Base-by-base conservation (phyloP, 352 stramenopile species). In the Thraustotheca clavata region DNA sequence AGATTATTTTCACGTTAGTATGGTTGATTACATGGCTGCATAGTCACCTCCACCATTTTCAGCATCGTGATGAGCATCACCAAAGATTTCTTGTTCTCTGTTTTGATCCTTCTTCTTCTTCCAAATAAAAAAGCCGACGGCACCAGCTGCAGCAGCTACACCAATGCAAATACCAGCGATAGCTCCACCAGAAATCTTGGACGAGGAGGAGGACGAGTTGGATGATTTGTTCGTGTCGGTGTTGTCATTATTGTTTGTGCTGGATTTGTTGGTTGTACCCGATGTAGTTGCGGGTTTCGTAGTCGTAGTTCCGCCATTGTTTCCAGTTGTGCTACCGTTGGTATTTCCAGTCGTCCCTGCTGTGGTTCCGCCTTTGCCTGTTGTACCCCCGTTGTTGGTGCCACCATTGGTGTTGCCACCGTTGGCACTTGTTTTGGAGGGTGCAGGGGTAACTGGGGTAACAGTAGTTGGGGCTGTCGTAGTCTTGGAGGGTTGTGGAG, bases 71-170 rank as follows among this genome's bases (percentile, higher is more conserved):
- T 48, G 57, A 20, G 57, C 33, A 34, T 65, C 57, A 32, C 57
- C 46, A 41, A 65, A 65, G 38, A 65, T 65, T 47, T 65, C 57
- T 48, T 48, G 33, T 54, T 65, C 57, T 32, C 57, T 40, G 31
- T 18, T 29, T 41, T 65, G 57, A 31, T 65, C 57, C 57, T 65
- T 65, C 31, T 52, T 24, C 40, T 65, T 65, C 57, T 65, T 65
- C 57, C 57, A 65, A 32, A 65, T 52, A 46, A 65, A 65, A 20
- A 65, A 65, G n/a, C 57, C 57, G 16, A 65, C 57, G 1, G 57
- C 57, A 24, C 57, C 57, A 8, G 57, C 57, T 24, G 24, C 33
- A 6, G 57, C 57, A 7, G 46, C 16, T 11, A 29, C 16, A 22
- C 57, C 57, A n/a, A 65, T 49, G n/a, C 16, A 14, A n/a, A 65